Conservation (phyloP, 2,329 filamentous ascomycete species). For the Xylaria sp. region DNA sequence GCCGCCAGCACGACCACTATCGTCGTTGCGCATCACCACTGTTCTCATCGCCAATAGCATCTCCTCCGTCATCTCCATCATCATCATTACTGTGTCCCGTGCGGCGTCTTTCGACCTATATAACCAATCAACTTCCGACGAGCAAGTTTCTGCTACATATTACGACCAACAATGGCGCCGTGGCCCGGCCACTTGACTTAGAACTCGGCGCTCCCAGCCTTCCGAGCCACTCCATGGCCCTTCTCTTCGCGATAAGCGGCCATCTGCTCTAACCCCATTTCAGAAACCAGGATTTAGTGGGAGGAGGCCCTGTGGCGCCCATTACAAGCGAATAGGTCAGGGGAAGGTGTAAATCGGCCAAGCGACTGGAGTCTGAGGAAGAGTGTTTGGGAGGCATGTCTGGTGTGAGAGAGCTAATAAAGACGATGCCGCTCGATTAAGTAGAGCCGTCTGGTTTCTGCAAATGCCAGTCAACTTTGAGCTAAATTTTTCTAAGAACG, state of each 20-base stretch:
- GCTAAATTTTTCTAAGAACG: too few relatives aligned
- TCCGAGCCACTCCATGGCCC: slow-evolving; percentile 10
- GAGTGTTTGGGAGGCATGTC: not conserved
- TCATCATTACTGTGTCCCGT: not conserved
- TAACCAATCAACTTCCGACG: slow-evolving; percentile 10
- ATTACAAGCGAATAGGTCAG: slow-evolving; percentile 34
- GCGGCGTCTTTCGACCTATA: slow-evolving; percentile 2
- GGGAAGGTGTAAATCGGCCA: not conserved
- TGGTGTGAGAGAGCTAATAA: not conserved
- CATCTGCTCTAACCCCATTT: slow-evolving; percentile 37
- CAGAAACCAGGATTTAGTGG: not conserved
- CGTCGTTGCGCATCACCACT: not conserved
- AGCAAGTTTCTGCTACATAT: slow-evolving; percentile 18
- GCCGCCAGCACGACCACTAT: not conserved
- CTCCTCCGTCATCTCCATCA: not conserved
- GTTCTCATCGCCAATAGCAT: not conserved
- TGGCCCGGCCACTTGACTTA: slow-evolving; percentile 33
- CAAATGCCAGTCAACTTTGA: too few relatives aligned
- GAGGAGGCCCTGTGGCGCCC: too few relatives aligned
- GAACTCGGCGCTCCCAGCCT: slow-evolving; percentile 31
- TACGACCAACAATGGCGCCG: not conserved
- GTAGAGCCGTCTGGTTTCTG: too few relatives aligned
- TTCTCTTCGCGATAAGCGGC: slow-evolving; percentile 28
- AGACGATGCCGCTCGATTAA: not conserved
- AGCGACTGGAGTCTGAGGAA: not conserved